A percentile compares a stretch with the other conserved stretches of the same genome.
These are phyloP conservation scores for Dothistroma septosporum DNA, from an alignment of 2,329 filamentous ascomycete genomes.

Conservation along the genomic window DNA sequence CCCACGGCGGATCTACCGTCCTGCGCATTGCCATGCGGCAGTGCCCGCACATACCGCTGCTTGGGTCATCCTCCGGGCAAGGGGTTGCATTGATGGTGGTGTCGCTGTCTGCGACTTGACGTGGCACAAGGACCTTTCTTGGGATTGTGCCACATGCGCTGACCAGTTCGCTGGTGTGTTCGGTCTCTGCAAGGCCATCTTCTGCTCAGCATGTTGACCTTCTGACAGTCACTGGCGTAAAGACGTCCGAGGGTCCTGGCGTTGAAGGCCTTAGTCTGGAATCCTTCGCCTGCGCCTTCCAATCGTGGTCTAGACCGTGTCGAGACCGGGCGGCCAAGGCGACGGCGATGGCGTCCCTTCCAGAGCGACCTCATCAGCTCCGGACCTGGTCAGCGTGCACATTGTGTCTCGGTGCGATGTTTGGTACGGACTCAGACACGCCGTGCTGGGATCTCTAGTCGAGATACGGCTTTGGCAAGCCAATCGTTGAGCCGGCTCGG, in stretches of 20 bases:
- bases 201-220: neutral
- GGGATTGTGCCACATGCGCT: neutral
- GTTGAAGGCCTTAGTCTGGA: neutral
- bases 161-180: neutral
- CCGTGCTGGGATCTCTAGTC: neutral
- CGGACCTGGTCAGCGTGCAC: neutral
- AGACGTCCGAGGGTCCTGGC: neutral
- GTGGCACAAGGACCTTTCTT: neutral
- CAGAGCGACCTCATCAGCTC: neutral
- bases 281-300: neutral
- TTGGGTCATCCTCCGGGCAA: neutral
- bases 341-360: neutral
- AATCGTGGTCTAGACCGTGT: conserved; percentile 4
- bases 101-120: neutral
- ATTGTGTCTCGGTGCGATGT: conserved; percentile 2
- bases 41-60: neutral
- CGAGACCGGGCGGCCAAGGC: neutral
- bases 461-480: neutral
- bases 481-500: neutral
- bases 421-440: neutral
- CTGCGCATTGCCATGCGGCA: conserved; percentile 1
- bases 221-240: neutral
- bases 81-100: neutral
- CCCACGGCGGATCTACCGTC: neutral
- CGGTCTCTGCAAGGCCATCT: neutral